These are phyloP conservation scores for Eremochloa ophiuroides DNA, from an alignment of 176 grass and related monocot genomes.

Conservation along the genomic window DNA sequence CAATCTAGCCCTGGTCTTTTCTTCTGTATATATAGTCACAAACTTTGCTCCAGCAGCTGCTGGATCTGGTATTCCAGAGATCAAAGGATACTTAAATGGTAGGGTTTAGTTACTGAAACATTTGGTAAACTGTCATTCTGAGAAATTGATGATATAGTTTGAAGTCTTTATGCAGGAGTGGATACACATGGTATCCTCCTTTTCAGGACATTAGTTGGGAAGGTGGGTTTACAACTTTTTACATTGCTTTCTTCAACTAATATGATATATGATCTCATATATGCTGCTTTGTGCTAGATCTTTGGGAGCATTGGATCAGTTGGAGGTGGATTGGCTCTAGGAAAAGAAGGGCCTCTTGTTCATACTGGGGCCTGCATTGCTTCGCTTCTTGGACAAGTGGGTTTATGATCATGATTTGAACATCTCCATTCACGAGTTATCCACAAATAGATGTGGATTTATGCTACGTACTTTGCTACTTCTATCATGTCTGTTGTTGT, in stretches of 20 bases:
- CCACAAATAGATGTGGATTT: background rate
- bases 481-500: background rate
- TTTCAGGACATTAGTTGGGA: conserved; percentile 96
- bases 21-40: conserved; percentile 92
- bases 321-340: conserved; percentile 94
- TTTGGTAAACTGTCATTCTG: background rate
- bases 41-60: conserved; percentile 91
- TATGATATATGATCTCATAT: conserved; percentile 40
- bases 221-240: conserved; percentile 41
- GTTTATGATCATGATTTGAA: conserved; percentile 12
- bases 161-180: conserved; percentile 63
- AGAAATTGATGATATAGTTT: conserved; percentile 13
- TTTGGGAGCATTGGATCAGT: conserved; percentile 99
- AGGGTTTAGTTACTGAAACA: conserved; percentile 33
- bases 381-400: conserved; percentile 95
- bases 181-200: conserved; percentile 97
- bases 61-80: conserved; percentile 99
- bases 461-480: background rate
- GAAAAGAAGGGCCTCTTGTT: conserved; percentile 99
- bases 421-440: background rate
- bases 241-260: conserved; percentile 19
- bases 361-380: conserved; percentile 99
- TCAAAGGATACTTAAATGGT: conserved; percentile 99
- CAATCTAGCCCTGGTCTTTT: conserved; percentile 85
- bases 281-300: conserved; percentile 54